These are phyloP conservation scores for Sungouiella blattae DNA, from an alignment of 805 yeast genomes.

Conservation along the genomic window DNA sequence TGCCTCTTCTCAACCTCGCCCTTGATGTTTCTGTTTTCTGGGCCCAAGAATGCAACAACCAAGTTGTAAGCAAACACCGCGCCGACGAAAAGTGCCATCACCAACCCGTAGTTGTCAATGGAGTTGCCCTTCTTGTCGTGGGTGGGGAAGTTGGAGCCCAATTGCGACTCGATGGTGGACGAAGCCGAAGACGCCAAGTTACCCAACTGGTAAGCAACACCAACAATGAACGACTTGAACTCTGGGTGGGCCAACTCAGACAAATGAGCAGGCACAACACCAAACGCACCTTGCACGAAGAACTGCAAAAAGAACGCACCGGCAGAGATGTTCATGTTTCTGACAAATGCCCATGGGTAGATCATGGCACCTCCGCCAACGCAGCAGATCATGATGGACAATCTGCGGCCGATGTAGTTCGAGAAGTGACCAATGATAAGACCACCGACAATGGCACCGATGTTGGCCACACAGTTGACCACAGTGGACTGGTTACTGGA, in stretches of 20 bases:
- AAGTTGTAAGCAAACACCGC: slow-evolving; percentile 55
- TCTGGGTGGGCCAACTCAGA: slow-evolving; percentile 61
- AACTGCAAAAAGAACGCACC: slow-evolving; percentile 61
- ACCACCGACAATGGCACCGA: slow-evolving; percentile 70
- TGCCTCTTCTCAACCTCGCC: slow-evolving; percentile 1
- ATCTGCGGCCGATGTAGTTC: slow-evolving; percentile 58
- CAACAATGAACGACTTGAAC: slow-evolving; percentile 59
- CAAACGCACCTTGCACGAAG: slow-evolving; percentile 70
- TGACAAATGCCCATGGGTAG: slow-evolving; percentile 47
- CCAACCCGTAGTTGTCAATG: slow-evolving; percentile 50
- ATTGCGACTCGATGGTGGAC: slow-evolving; percentile 63
- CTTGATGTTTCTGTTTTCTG: slow-evolving; percentile 42
- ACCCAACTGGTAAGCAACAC: slow-evolving; percentile 66
- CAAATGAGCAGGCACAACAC: slow-evolving; percentile 60
- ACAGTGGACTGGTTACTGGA: slow-evolving; percentile 50
- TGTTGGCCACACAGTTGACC: slow-evolving; percentile 57
- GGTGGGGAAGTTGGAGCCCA: slow-evolving; percentile 50
- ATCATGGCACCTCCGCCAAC: slow-evolving; percentile 56
- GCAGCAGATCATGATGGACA: slow-evolving; percentile 49
- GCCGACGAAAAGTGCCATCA: slow-evolving; percentile 66
- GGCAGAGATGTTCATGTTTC: slow-evolving; percentile 45
- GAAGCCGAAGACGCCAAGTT: slow-evolving; percentile 65
- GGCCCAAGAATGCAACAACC: slow-evolving; percentile 52
- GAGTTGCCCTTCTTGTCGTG: slow-evolving; percentile 19
- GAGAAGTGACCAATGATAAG: slow-evolving; percentile 55